Evolutionary conservation across 352 stramenopile species (phyloP), one percentile per base, ranked within the genome.

Genomic region (Globisporangium abappressorium): DNA sequence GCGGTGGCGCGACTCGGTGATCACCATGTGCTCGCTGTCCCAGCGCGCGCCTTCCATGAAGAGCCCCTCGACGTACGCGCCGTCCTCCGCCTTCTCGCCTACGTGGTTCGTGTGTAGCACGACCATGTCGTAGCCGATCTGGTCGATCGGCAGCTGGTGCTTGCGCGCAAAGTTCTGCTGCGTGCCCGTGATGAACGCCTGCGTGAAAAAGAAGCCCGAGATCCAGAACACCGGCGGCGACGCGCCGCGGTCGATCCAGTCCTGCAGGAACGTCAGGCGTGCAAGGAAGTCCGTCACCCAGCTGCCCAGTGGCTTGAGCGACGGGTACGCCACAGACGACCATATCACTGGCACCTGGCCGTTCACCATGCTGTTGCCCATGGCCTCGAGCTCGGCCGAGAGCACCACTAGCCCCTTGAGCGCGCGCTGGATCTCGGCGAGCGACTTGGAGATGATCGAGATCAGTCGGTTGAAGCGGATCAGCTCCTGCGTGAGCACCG

Each of bases 141-240:
- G 87, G 66, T 98, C 93, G 70, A 98, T 98, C 26, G 93, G 92
- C 11, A 97, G 76, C 59, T 94, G 75, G 70, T 97, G 82, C 62
- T 97, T 97, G 15, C 93, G 83, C 14, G 93, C 93, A 76, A 89
- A 98, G 70, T 98, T 98, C 66, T 98, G 93, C 63, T 97, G 82
- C 5, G 92, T 98, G 55, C 93, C 93, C 3, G 93, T 98, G 70
- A 98, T 97, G 65, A 98, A 98, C 0, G 92, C 92, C 70, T 98
- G 93, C 22, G 93, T 97, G 78, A 98, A 98, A 76, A 97, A 98
- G 78, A 98, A 98, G 0, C 93, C 94, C 18, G 86, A 97, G 60
- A 98, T 92, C 94, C 94, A 98, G 66, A 93, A 98, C 51, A 97
- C 89, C 0, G 81, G 78, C 0, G 94, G 94, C 1, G 92, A 80